These are phyloP conservation scores for Arthroderma sp. DNA, from an alignment of 2,329 filamentous ascomycete species.

Conservation along the genomic window DNA sequence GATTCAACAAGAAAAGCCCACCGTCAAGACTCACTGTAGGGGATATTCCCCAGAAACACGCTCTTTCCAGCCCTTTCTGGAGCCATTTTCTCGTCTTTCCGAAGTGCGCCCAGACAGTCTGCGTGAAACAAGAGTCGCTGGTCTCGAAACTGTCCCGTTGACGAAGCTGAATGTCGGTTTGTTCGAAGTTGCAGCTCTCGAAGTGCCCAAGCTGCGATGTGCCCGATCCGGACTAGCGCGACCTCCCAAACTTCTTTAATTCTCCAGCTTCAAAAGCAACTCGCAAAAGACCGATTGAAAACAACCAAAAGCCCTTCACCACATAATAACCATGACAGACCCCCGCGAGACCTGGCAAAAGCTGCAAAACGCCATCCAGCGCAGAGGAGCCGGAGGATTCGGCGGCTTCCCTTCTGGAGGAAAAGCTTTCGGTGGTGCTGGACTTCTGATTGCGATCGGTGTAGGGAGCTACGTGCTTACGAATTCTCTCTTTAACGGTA, in stretches of 20 bases:
- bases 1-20: constrained; percentile 51
- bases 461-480: constrained; percentile 31
- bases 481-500: constrained; percentile 59
- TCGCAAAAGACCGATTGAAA: background rate
- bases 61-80: constrained; percentile 35
- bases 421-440: constrained; percentile 43
- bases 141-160: background rate
- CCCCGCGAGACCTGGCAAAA: constrained; percentile 56
- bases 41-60: constrained; percentile 46
- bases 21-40: constrained; percentile 62
- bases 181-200: background rate
- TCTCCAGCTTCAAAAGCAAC: constrained; percentile 12
- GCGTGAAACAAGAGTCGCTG: background rate
- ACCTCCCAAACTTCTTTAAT: constrained; percentile 3
- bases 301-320: background rate
- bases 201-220: constrained; percentile 6
- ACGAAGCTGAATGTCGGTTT: background rate
- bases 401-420: constrained; percentile 44
- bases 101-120: background rate
- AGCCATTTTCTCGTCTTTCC: constrained; percentile 26
- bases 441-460: constrained; percentile 43
- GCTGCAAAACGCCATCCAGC: constrained; percentile 51
- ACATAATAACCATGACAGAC: constrained; percentile 27
- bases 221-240: constrained; percentile 12
- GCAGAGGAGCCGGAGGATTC: constrained; percentile 39